Evolutionary conservation across 164 flowering plant genomes (phyloP).

Genomic region (Vitis labrusca): DNA sequence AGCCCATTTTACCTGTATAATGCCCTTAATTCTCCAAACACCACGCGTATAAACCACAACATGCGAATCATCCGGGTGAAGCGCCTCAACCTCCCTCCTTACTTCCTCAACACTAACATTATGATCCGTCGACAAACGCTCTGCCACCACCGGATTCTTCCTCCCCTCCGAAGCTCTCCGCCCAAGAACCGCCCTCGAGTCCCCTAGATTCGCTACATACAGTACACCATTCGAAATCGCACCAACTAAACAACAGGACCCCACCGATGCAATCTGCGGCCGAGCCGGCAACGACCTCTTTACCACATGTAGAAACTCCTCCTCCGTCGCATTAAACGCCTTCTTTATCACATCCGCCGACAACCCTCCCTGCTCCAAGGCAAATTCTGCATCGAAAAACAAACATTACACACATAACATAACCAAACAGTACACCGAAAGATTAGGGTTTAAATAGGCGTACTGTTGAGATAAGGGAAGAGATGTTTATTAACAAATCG

Average conservation of each 20-base stretch:
- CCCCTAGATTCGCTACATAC: constrained; percentile 73
- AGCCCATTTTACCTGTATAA: constrained; percentile 70
- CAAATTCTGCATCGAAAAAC: constrained; percentile 40
- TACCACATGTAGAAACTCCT: constrained; percentile 54
- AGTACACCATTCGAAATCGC: constrained; percentile 46
- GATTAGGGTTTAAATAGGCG: not conserved
- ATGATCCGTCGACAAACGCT: constrained; percentile 81
- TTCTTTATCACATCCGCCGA: constrained; percentile 58
- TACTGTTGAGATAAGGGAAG: constrained; percentile 46
- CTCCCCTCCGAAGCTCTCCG: constrained; percentile 23
- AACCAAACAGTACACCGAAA: not conserved
- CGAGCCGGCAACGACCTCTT: constrained; percentile 33
- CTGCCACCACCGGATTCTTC: constrained; percentile 35
- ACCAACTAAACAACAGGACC: constrained; percentile 71
- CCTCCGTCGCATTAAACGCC: constrained; percentile 64
- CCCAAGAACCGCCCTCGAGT: constrained; percentile 73
- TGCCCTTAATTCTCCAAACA: constrained; percentile 96
- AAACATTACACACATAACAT: not conserved
- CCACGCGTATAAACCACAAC: constrained; percentile 75
- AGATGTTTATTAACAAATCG: constrained; percentile 40
- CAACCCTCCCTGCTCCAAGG: constrained; percentile 54
- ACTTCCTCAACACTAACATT: constrained; percentile 84
- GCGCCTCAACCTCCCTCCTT: constrained; percentile 69
- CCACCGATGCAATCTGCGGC: constrained; percentile 69
- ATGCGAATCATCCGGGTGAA: constrained; percentile 91